Percentiles rank a stretch among this genome's conserved stretches.
Evolutionary conservation across 2,329 filamentous ascomycete species (phyloP).

Genomic region (Leptographium flavum): DNA sequence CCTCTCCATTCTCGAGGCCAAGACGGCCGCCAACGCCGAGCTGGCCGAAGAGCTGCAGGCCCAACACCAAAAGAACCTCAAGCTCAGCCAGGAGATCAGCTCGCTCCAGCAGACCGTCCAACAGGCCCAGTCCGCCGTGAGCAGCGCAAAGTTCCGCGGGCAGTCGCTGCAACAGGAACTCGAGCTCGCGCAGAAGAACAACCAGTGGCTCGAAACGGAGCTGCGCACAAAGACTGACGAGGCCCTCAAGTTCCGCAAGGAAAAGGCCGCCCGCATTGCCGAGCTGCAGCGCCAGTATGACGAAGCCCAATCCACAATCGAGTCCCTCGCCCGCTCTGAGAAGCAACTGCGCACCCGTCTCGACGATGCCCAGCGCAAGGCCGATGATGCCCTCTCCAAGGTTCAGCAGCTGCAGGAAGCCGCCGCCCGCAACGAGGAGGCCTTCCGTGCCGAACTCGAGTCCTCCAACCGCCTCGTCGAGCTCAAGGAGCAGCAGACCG

Average conservation of each 20-base stretch:
- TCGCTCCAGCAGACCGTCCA: slow-evolving; percentile 73
- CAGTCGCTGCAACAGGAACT: slow-evolving; percentile 84
- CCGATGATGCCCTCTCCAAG: slow-evolving; percentile 67
- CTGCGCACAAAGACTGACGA: slow-evolving; percentile 82
- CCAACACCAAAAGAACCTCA: slow-evolving; percentile 77
- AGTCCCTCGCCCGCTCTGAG: slow-evolving; percentile 66
- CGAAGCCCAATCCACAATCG: slow-evolving; percentile 63
- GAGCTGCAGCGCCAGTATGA: slow-evolving; percentile 82
- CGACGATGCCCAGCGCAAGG: slow-evolving; percentile 72
- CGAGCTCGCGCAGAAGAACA: slow-evolving; percentile 74
- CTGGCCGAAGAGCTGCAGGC: slow-evolving; percentile 75
- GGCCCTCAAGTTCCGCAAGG: slow-evolving; percentile 79
- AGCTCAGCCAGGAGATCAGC: slow-evolving; percentile 70
- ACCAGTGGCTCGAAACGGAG: slow-evolving; percentile 86
- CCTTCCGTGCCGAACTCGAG: slow-evolving; percentile 76
- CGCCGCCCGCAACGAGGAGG: slow-evolving; percentile 67
- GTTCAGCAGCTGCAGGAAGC: slow-evolving; percentile 79
- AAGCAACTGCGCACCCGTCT: slow-evolving; percentile 67
- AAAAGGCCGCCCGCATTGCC: slow-evolving; percentile 80
- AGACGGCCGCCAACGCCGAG: slow-evolving; percentile 72
- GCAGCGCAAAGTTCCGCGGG: slow-evolving; percentile 77
- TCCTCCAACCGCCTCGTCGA: slow-evolving; percentile 69
- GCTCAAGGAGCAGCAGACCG: slow-evolving; percentile 61
- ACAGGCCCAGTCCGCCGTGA: slow-evolving; percentile 62
- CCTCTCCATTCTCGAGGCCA: slow-evolving; percentile 75